A percentile compares a stretch with the other conserved stretches of the same genome.
These are phyloP conservation scores for Fistulifera solaris DNA, from an alignment of 108 stramenopile genomes.

Conservation along the genomic window DNA sequence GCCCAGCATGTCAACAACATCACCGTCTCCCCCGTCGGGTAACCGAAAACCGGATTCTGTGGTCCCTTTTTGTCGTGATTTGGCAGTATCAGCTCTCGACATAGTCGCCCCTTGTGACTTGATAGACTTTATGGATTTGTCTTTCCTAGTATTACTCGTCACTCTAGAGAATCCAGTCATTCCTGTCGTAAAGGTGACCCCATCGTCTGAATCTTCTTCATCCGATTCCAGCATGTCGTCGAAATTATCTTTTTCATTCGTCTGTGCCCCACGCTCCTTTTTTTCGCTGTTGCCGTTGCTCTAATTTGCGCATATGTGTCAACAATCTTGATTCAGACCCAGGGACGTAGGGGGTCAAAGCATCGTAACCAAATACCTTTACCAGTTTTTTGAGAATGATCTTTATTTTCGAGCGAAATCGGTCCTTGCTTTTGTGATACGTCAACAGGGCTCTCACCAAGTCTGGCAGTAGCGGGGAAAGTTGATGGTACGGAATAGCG, in stretches of 20 bases:
- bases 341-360: constrained; percentile 66
- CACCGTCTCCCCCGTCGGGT: constrained; percentile 51
- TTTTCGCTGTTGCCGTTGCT: constrained; percentile 49
- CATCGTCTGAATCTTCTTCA: constrained; percentile 84
- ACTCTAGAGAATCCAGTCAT: constrained; percentile 52
- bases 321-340: constrained; percentile 73
- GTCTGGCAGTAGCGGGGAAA: constrained; percentile 67
- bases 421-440: constrained; percentile 68
- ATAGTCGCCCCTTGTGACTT: constrained; percentile 22
- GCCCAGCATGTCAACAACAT: constrained; percentile 79
- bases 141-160: constrained; percentile 22
- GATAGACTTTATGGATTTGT: constrained; percentile 8
- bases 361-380: constrained; percentile 74
- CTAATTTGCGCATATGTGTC: constrained; percentile 80
- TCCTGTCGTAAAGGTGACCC: constrained; percentile 61
- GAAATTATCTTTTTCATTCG: constrained; percentile 25
- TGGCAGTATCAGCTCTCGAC: constrained; percentile 12
- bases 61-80: neutral
- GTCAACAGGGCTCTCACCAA: constrained; percentile 70
- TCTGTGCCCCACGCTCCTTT: constrained; percentile 30
- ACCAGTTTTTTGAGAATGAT: constrained; percentile 90
- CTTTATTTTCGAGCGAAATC: constrained; percentile 88
- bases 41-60: constrained; percentile 28
- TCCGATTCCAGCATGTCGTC: constrained; percentile 79
- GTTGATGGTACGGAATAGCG: constrained; percentile 48